These are phyloP conservation scores for Diutina sp. DNA, from an alignment of 1,139 yeast genomes.

Conservation along the genomic window DNA sequence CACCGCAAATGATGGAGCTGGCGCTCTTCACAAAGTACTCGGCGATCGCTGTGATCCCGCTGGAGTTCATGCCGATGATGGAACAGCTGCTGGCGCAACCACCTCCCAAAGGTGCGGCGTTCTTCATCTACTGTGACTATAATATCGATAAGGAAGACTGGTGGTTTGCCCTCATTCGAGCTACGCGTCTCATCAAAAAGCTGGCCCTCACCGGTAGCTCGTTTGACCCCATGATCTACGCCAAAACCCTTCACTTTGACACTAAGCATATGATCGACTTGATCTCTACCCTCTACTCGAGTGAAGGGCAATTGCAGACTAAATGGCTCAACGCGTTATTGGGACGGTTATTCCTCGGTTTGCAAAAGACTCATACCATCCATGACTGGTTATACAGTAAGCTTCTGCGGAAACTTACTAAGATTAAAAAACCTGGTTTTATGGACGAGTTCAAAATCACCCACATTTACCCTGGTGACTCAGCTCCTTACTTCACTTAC, in stretches of 20 bases:
- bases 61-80: neutral
- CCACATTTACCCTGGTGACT: slow-evolving; percentile 60
- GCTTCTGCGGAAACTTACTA: slow-evolving; percentile 58
- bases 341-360: slow-evolving; percentile 68
- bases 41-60: slow-evolving; percentile 55
- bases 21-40: slow-evolving; percentile 69
- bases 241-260: slow-evolving; percentile 60
- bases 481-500: slow-evolving; percentile 70
- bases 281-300: slow-evolving; percentile 65
- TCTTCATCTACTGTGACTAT: slow-evolving; percentile 64
- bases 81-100: neutral
- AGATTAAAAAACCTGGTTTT: slow-evolving; percentile 79
- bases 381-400: slow-evolving; percentile 43
- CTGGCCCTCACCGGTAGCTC: slow-evolving; percentile 5
- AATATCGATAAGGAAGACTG: slow-evolving; percentile 84
- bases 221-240: slow-evolving; percentile 32
- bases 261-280: slow-evolving; percentile 62
- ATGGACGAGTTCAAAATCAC: slow-evolving; percentile 70
- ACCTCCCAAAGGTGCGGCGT: slow-evolving; percentile 38
- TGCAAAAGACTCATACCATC: slow-evolving; percentile 59
- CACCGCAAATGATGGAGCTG: slow-evolving; percentile 57
- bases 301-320: slow-evolving; percentile 73
- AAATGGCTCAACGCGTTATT: slow-evolving; percentile 84
- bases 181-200: slow-evolving; percentile 41
- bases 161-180: slow-evolving; percentile 74